Percentiles rank a stretch among this genome's conserved stretches.
Conservation (phyloP, 805 yeast species). For the Lipomyces kockii region DNA sequence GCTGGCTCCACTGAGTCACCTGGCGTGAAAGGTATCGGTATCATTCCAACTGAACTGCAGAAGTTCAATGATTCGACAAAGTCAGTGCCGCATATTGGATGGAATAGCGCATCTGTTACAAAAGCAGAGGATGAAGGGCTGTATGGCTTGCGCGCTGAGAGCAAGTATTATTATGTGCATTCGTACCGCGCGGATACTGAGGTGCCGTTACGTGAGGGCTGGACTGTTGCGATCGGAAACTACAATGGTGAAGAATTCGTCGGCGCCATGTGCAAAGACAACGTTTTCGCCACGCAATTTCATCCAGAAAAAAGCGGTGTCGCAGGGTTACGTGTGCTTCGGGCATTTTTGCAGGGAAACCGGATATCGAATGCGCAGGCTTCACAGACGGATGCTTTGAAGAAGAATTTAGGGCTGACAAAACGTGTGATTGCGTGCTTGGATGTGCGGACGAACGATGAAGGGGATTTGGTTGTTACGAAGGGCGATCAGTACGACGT, state of each 20-base stretch:
- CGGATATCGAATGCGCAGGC: conserved; percentile 7
- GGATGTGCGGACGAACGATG: conserved; percentile 94
- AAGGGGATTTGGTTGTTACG: conserved; percentile 95
- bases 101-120: conserved; percentile 64
- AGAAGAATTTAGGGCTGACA: conserved; percentile 61
- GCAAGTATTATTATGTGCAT: conserved; percentile 92
- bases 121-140: conserved; percentile 45
- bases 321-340: conserved; percentile 81
- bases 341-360: conserved; percentile 65
- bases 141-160: conserved; percentile 66
- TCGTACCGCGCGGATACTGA: conserved; percentile 76
- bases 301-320: conserved; percentile 98
- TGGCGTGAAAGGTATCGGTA: conserved; percentile 62
- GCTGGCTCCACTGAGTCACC: conserved; percentile 76
- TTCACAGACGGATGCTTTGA: conserved; percentile 6
- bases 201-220: conserved; percentile 52
- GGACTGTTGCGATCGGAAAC: conserved; percentile 73
- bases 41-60: conserved; percentile 56
- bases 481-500: conserved; percentile 99
- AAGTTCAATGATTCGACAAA: conserved; percentile 68
- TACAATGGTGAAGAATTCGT: conserved; percentile 82
- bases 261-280: conserved; percentile 78
- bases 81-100: conserved; percentile 96
- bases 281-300: conserved; percentile 93
- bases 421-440: conserved; percentile 93